Conservation (phyloP, 1,284 basidiomycete genomes). For the Heterobasidion parviporum region DNA sequence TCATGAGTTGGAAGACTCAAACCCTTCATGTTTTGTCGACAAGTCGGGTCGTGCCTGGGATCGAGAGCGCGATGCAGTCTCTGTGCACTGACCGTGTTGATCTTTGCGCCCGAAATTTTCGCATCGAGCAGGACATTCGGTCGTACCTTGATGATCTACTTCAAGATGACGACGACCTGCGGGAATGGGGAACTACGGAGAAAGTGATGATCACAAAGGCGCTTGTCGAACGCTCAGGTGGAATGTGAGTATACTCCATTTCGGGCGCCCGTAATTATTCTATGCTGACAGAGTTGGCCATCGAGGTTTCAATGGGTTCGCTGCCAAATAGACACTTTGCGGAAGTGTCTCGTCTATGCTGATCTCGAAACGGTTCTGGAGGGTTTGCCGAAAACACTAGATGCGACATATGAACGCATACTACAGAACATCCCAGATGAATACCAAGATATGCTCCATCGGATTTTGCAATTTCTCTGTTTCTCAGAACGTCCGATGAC, state of each 20-base stretch:
- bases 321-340: constrained; percentile 1
- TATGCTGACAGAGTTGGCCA: not conserved
- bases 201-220: not conserved
- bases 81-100: not conserved
- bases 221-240: not conserved
- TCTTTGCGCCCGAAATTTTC: not conserved
- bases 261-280: not conserved
- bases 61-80: not conserved
- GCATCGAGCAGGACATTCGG: not conserved
- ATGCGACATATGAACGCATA: constrained; percentile 4
- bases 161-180: not conserved
- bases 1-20: not conserved
- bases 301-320: constrained; percentile 1
- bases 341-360: not conserved
- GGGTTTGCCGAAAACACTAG: not conserved
- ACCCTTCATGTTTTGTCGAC: not conserved
- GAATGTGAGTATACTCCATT: not conserved
- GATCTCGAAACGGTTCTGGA: not conserved
- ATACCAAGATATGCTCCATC: not conserved
- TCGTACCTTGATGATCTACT: not conserved
- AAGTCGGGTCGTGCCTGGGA: not conserved
- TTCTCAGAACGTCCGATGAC: not conserved
- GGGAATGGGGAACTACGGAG: not conserved
- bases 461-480: constrained; percentile 4
- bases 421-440: not conserved